Conservation (phyloP, 108 stramenopile species). For the Chaetoceros muelleri region DNA sequence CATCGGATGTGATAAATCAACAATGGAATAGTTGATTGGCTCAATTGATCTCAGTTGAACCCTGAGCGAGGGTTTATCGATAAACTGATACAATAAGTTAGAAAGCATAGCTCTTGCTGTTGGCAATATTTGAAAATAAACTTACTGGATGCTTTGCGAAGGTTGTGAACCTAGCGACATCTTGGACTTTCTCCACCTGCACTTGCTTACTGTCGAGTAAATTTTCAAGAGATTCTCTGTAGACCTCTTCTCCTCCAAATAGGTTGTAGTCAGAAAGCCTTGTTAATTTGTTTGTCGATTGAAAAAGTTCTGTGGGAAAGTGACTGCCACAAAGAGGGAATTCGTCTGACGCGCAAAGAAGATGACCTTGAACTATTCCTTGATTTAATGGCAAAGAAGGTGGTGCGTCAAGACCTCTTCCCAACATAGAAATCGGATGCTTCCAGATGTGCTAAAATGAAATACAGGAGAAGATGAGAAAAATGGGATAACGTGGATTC, state of each 20-base stretch:
- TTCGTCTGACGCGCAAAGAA: conserved; percentile 86
- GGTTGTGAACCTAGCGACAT: conserved; percentile 5
- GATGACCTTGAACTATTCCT: conserved; percentile 73
- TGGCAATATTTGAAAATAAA: neutral
- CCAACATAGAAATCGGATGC: conserved; percentile 59
- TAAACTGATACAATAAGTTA: conserved; percentile 13
- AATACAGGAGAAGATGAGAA: conserved; percentile 4
- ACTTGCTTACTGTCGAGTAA: conserved; percentile 6
- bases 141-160: conserved; percentile 49
- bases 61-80: conserved; percentile 53
- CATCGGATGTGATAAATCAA: conserved; percentile 61
- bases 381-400: conserved; percentile 67
- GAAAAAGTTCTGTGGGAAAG: conserved; percentile 9
- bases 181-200: neutral
- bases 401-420: conserved; percentile 55
- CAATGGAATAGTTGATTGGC: conserved; percentile 56
- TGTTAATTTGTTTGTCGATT: no score
- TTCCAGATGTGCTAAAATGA: conserved; percentile 39
- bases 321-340: conserved; percentile 59
- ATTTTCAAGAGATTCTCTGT: conserved; percentile 34
- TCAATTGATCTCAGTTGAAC: conserved; percentile 76
- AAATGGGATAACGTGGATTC: no score
- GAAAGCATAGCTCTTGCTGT: neutral
- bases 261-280: conserved; percentile 39
- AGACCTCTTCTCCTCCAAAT: conserved; percentile 41